Evolutionary conservation across 306 rosid species (phyloP).

Genomic region (Vigna trinervia): DNA sequence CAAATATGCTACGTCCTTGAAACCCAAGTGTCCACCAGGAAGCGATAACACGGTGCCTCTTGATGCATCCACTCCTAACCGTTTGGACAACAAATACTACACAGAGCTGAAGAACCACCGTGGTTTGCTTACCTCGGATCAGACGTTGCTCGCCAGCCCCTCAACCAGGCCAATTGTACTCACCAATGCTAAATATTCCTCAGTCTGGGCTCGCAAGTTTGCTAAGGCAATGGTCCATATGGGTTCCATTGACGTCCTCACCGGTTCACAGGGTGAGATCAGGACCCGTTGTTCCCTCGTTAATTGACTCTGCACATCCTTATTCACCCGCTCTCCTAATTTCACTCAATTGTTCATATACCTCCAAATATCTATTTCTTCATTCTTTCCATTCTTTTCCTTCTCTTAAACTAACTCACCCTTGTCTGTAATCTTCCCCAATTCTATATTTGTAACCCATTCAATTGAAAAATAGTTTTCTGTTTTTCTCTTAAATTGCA

Average conservation of each 20-base stretch:
- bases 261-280: slow-evolving; percentile 48
- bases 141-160: slow-evolving; percentile 30
- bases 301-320: slow-evolving; percentile 20
- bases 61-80: slow-evolving; percentile 47
- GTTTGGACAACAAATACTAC: slow-evolving; percentile 54
- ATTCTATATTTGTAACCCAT: neutral
- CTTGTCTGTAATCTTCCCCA: neutral
- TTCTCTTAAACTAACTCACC: neutral
- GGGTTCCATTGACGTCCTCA: slow-evolving; percentile 53
- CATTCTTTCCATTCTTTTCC: neutral
- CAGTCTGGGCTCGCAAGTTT: slow-evolving; percentile 45
- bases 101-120: slow-evolving; percentile 27
- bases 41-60: slow-evolving; percentile 28
- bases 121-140: slow-evolving; percentile 54
- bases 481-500: neutral
- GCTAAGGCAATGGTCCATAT: slow-evolving; percentile 55
- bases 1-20: slow-evolving; percentile 28
- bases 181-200: slow-evolving; percentile 39
- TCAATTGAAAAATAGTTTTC: neutral
- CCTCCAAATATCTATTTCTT: neutral
- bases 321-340: neutral
- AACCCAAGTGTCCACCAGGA: slow-evolving; percentile 41
- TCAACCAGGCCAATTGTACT: slow-evolving; percentile 44
- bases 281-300: slow-evolving; percentile 40
- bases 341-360: neutral